These are phyloP conservation scores for Breviolum minutum DNA, from an alignment of 73 alveolate genomes.

Conservation along the genomic window DNA sequence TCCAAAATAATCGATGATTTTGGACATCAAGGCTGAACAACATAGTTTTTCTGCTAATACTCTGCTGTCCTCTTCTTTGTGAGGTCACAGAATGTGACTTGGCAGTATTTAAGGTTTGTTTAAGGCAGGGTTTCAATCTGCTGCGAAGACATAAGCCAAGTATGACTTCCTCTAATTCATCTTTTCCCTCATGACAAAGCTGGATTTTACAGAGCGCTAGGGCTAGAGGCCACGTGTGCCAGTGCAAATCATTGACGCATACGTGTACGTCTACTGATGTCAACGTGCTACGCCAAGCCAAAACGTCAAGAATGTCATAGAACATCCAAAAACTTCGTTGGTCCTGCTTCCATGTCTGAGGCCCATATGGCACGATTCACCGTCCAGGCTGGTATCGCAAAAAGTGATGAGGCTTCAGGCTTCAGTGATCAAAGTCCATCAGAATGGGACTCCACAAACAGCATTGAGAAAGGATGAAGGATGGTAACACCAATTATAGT, in stretches of 20 bases:
- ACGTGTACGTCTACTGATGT: background rate
- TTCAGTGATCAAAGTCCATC: background rate
- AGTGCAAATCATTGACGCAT: background rate
- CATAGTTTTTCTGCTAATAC: no score
- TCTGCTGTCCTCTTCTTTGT: background rate
- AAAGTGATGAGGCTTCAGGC: background rate
- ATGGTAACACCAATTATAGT: background rate
- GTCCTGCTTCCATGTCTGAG: background rate
- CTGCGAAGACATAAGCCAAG: background rate
- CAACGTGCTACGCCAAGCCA: background rate
- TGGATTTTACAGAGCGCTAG: background rate
- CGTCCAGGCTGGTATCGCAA: conserved; percentile 5
- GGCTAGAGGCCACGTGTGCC: background rate
- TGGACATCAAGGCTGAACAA: no score
- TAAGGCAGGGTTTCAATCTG: background rate
- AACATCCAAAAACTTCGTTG: no score
- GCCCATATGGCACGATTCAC: conserved; percentile 90
- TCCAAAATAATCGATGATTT: no score
- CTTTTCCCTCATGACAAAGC: no score
- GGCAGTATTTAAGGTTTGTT: background rate
- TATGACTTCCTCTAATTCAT: background rate
- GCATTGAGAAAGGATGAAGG: background rate
- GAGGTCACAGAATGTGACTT: conserved; percentile 14
- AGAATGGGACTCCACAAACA: background rate
- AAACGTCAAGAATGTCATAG: background rate